These are phyloP conservation scores for Pigoraptor vietnamica DNA, from an alignment of 78 protist species.

Conservation along the genomic window DNA sequence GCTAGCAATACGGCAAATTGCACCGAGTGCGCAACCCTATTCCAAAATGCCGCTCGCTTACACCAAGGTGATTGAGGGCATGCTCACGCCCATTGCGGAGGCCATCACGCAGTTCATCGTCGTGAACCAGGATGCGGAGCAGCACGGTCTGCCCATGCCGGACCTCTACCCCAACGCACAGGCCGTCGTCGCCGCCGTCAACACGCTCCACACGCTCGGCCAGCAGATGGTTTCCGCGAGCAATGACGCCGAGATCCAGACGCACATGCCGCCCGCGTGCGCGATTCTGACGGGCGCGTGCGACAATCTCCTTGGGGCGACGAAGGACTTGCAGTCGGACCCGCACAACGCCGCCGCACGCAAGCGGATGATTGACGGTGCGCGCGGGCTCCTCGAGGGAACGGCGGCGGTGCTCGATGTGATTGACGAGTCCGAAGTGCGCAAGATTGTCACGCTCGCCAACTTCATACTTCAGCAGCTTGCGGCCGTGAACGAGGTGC, in stretches of 20 bases:
- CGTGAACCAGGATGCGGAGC: neutral
- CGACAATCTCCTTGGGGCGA: neutral
- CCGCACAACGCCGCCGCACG: neutral
- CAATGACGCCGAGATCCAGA: neutral
- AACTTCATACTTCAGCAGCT: neutral
- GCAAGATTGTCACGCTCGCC: neutral
- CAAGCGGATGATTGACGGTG: neutral
- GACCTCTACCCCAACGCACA: neutral
- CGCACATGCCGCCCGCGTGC: neutral
- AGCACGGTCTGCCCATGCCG: neutral
- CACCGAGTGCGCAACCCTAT: neutral
- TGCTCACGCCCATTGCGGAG: neutral
- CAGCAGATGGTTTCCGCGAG: neutral
- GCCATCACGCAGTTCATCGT: neutral
- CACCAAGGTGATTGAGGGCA: neutral
- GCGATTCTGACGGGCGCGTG: neutral
- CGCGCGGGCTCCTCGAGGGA: neutral
- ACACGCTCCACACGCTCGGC: neutral
- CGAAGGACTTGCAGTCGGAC: neutral
- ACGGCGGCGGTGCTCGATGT: neutral
- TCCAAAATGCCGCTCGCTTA: neutral
- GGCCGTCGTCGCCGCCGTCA: neutral
- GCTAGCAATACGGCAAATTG: too few species aligned
- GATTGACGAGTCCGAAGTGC: neutral
- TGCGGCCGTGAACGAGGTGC: neutral